Evolutionary conservation across 257 asterid species (phyloP).

Genomic region (Cynanchum wilfordii): DNA sequence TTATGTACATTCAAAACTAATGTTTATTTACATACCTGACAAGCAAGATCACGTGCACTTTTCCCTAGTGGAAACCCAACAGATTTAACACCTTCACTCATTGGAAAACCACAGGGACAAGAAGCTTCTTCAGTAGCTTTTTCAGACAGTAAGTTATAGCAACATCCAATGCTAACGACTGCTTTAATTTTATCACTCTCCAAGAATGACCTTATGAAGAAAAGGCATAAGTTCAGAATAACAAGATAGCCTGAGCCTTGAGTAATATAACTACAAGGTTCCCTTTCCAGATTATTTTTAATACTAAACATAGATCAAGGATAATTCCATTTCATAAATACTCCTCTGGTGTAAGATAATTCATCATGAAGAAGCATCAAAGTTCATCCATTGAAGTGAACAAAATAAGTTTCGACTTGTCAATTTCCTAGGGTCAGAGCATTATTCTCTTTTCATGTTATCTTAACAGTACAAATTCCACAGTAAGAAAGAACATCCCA

Average conservation of each 20-base stretch:
- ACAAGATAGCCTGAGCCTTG: neutral
- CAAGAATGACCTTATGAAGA: constrained; percentile 55
- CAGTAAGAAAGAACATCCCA: neutral
- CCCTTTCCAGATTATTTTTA: neutral
- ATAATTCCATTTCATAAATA: neutral
- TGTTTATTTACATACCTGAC: constrained; percentile 55
- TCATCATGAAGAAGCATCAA: neutral
- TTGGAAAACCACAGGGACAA: constrained; percentile 64
- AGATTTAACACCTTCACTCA: constrained; percentile 66
- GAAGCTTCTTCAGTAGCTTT: constrained; percentile 32
- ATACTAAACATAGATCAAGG: neutral
- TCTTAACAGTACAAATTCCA: neutral
- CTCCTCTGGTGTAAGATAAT: neutral
- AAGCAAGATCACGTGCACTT: constrained; percentile 85
- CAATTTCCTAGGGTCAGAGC: neutral
- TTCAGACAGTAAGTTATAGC: constrained; percentile 86
- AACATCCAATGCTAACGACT: constrained; percentile 83
- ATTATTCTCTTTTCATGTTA: neutral
- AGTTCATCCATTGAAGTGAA: neutral
- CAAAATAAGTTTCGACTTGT: neutral
- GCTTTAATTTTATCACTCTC: constrained; percentile 73
- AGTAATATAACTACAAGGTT: neutral
- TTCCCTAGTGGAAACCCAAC: constrained; percentile 47
- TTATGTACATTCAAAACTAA: neutral
- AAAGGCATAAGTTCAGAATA: constrained; percentile 4